phyloP scores from a whole-genome alignment of 192 early-diverging fungal genomes.

The Rhizophlyctis rosea region DNA sequence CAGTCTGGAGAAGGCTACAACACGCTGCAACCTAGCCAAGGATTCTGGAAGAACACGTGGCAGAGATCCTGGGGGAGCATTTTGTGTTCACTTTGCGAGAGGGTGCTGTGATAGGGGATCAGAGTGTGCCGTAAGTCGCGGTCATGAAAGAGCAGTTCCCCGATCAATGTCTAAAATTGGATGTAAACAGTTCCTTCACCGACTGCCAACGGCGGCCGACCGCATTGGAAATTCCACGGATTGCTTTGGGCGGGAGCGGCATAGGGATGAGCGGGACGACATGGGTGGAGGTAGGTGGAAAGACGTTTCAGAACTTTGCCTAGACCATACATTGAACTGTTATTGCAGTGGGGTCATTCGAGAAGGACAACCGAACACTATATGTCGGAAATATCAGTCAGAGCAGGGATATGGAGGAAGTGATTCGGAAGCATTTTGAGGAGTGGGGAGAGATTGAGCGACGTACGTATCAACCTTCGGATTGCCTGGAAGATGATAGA shows the following conservation, averaged over 20 bases:
- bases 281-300: slow-evolving; percentile 59
- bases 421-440: slow-evolving; percentile 63
- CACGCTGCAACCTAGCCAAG: slow-evolving; percentile 56
- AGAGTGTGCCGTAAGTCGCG: slow-evolving; percentile 38
- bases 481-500: background rate
- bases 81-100: slow-evolving; percentile 82
- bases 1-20: slow-evolving; percentile 53
- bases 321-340: background rate
- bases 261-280: slow-evolving; percentile 51
- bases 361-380: slow-evolving; percentile 65
- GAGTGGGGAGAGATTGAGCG: slow-evolving; percentile 77
- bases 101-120: slow-evolving; percentile 72
- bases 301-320: background rate
- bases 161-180: slow-evolving; percentile 1
- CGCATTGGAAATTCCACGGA: slow-evolving; percentile 49
- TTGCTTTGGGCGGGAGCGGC: slow-evolving; percentile 75
- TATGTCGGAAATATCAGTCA: slow-evolving; percentile 67
- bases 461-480: slow-evolving; percentile 37
- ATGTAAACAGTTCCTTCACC: slow-evolving; percentile 45
- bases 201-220: slow-evolving; percentile 51
- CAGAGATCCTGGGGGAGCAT: slow-evolving; percentile 55
- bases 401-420: slow-evolving; percentile 34
- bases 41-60: slow-evolving; percentile 72
- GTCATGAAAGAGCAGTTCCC: slow-evolving; percentile 44
- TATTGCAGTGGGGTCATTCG: slow-evolving; percentile 76